Conservation (phyloP, 2,329 filamentous ascomycete genomes). For the Epichloe bromicola region DNA sequence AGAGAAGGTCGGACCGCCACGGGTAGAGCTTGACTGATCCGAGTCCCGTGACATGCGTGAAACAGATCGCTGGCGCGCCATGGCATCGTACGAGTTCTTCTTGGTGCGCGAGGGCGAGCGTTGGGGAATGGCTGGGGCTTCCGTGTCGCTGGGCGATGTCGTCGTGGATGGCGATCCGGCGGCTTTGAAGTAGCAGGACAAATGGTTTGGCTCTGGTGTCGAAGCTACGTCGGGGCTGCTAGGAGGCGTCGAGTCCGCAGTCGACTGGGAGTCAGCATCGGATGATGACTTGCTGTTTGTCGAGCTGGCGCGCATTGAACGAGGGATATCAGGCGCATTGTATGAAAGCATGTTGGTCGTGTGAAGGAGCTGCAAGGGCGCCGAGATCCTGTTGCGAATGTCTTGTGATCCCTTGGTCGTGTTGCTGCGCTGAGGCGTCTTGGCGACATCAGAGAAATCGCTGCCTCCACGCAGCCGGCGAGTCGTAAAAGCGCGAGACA, state of each 20-base stretch:
- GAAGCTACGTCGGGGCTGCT: slow-evolving; percentile 56
- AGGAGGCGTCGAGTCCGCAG: slow-evolving; percentile 44
- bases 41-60: slow-evolving; percentile 45
- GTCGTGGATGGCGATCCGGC: slow-evolving; percentile 27
- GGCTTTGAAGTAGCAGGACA: slow-evolving; percentile 53
- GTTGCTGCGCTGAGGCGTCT: slow-evolving; percentile 35
- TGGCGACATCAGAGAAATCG: slow-evolving; percentile 29
- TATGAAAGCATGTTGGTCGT: slow-evolving; percentile 96
- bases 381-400: slow-evolving; percentile 66
- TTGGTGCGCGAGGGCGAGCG: slow-evolving; percentile 83
- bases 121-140: slow-evolving; percentile 50
- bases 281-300: slow-evolving; percentile 49
- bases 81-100: slow-evolving; percentile 59
- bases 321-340: slow-evolving; percentile 73
- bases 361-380: slow-evolving; percentile 73
- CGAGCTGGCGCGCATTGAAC: slow-evolving; percentile 34
- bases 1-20: slow-evolving; percentile 42
- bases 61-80: slow-evolving; percentile 53
- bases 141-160: slow-evolving; percentile 19
- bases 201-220: slow-evolving; percentile 50
- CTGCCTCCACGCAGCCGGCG: slow-evolving; percentile 45
- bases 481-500: slow-evolving; percentile 61
- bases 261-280: slow-evolving; percentile 57
- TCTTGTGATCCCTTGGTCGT: slow-evolving; percentile 32
- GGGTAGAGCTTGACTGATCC: slow-evolving; percentile 38